Evolutionary conservation across 148 eudicot genomes (phyloP), one percentile per base, ranked within the genome.

Genomic region (Fagopyrum tataricum): DNA sequence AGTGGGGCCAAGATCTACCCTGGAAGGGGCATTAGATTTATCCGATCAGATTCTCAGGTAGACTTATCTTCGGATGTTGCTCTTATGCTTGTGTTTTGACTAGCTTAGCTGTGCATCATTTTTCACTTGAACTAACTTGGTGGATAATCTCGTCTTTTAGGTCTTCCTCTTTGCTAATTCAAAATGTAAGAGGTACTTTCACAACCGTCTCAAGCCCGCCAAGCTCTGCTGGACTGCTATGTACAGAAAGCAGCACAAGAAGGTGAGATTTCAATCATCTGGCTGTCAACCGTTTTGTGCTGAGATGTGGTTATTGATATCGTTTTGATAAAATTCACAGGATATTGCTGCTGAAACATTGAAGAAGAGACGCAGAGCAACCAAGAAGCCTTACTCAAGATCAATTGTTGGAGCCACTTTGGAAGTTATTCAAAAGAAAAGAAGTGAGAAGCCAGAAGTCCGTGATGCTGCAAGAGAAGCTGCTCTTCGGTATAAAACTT

Each of bases 381-480:
- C 87, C 73, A 87, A 87, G 82, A 87, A 87, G 74, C 86, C 90
- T 12, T 87, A 87, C 80, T 87, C 90, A 17, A 87, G 90, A 84
- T 84, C 90, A 20, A 84, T 87, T 79, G 88, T 84, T 9, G 90
- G 90, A 20, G 90, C 83, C 15, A 87, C 90, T 46, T 76, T 87
- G 79, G 90, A 87, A 72, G 90, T 87, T 44, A 87, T 87, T 18
- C 90, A 87, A 76, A 87, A 87, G 85, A 87, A 72, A 77, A 81
- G 90, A 73, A 56, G 73, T 23, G 86, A 87, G 80, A 87, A 87
- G 80, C 87, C 88, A 6, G 91, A 87, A 79, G 91, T 85, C 42
- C 87, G 90, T 58, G 90, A 87, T 73, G 90, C 90, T 70, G 90
- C 88, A 8, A 78, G 90, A 70, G 90, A 87, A 78, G 90, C 90